Evolutionary conservation across 768 basidiomycete species (phyloP).

Genomic region (Butyriboletus loyo): DNA sequence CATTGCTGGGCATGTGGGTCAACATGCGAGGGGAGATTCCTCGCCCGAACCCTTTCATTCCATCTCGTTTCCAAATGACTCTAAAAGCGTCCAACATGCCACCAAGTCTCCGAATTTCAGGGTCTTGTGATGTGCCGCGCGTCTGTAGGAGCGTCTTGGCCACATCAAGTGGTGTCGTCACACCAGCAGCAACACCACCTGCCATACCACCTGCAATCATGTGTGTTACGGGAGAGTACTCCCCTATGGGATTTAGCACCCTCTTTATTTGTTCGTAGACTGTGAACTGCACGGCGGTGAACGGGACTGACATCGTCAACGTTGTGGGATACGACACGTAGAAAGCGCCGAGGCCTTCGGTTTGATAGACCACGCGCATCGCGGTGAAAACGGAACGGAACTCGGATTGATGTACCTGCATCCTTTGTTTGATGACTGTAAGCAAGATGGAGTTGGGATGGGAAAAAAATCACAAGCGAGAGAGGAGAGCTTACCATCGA

Average conservation of each 20-base stretch:
- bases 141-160: slow-evolving; percentile 98
- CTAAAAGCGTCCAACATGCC: slow-evolving; percentile 87
- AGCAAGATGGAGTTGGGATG: slow-evolving; percentile 16
- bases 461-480: background rate
- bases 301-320: slow-evolving; percentile 92
- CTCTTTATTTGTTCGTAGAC: slow-evolving; percentile 93
- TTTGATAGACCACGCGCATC: slow-evolving; percentile 77
- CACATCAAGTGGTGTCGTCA: slow-evolving; percentile 96
- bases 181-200: slow-evolving; percentile 90
- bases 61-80: slow-evolving; percentile 86
- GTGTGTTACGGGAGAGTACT: slow-evolving; percentile 93
- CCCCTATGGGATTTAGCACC: slow-evolving; percentile 77
- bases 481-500: slow-evolving; percentile 72
- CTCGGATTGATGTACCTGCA: slow-evolving; percentile 95
- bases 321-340: slow-evolving; percentile 99
- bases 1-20: slow-evolving; percentile 96
- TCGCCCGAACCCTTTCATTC: slow-evolving; percentile 78
- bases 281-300: slow-evolving; percentile 97
- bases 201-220: slow-evolving; percentile 89
- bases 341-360: slow-evolving; percentile 87
- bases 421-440: slow-evolving; percentile 96
- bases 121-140: slow-evolving; percentile 82
- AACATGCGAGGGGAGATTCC: slow-evolving; percentile 89
- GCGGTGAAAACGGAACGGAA: slow-evolving; percentile 87
- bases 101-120: slow-evolving; percentile 75